Conservation (phyloP, 179 eudicot species). For the Amaranthus tricolor region DNA sequence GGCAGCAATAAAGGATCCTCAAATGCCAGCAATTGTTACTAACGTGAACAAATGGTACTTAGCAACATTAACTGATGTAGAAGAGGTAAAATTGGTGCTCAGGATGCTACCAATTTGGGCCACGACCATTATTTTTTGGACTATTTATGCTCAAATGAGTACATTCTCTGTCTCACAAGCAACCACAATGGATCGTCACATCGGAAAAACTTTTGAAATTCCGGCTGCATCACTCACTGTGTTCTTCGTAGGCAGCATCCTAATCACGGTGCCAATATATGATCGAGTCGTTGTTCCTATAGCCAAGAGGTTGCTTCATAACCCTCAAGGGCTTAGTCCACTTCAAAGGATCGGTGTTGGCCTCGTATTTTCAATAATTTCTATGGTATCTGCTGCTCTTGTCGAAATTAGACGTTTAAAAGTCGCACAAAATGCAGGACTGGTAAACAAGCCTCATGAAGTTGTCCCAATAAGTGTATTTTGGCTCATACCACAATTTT, state of each 20-base stretch:
- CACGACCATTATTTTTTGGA: conserved; percentile 87
- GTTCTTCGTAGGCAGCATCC: conserved; percentile 68
- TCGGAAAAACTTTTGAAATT: conserved; percentile 57
- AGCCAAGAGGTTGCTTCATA: conserved; percentile 38
- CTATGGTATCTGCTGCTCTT: conserved; percentile 64
- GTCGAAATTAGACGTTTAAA: conserved; percentile 55
- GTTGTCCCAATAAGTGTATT: conserved; percentile 29
- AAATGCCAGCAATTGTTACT: conserved; percentile 16
- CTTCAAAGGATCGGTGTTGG: conserved; percentile 70
- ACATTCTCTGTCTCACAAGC: conserved; percentile 91
- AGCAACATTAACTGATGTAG: conserved; percentile 76
- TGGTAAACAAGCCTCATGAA: conserved; percentile 22
- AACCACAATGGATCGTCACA: conserved; percentile 72
- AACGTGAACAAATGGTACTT: conserved; percentile 53
- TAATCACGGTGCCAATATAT: conserved; percentile 66
- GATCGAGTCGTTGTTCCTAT: conserved; percentile 57
- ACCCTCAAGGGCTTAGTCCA: conserved; percentile 79
- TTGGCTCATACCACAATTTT: conserved; percentile 36
- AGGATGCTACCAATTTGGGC: conserved; percentile 96
- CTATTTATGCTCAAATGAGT: conserved; percentile 89
- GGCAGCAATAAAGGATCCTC: conserved; percentile 60
- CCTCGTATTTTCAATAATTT: conserved; percentile 50
- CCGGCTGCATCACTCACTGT: conserved; percentile 77
- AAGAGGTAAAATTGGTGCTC: conserved; percentile 78
- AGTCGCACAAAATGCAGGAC: conserved; percentile 40